Evolutionary conservation across 2,329 filamentous ascomycete species (phyloP).

Genomic region (Beauveria sp.): DNA sequence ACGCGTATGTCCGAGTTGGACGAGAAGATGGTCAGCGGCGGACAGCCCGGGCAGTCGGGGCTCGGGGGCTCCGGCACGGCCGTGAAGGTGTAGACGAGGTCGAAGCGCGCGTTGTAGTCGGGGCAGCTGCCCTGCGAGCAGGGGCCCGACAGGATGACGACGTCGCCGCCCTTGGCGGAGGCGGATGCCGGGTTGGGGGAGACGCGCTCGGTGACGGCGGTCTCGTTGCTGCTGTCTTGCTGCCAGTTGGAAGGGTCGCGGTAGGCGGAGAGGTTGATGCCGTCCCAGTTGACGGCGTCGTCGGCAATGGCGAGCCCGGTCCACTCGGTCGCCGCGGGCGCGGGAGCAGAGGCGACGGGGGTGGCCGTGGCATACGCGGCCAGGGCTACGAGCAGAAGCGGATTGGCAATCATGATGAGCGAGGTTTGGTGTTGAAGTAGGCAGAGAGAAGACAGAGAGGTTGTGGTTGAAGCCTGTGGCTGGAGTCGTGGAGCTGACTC

Average conservation of each 20-base stretch:
- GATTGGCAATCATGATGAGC: not conserved
- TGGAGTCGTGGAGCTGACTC: not conserved
- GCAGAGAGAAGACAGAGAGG: not conserved
- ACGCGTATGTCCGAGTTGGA: slow-evolving; percentile 7
- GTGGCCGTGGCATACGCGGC: not conserved
- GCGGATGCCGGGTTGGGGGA: not conserved
- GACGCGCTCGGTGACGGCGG: not conserved
- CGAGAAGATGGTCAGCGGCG: slow-evolving; percentile 8
- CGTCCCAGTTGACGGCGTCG: not conserved
- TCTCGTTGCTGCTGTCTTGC: not conserved
- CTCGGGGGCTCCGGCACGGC: not conserved
- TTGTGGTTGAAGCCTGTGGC: not conserved
- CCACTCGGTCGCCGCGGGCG: not conserved
- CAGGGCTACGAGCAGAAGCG: not conserved
- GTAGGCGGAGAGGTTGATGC: not conserved
- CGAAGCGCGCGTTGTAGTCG: slow-evolving; percentile 10
- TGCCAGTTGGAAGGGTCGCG: not conserved
- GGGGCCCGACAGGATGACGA: not conserved
- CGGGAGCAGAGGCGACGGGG: not conserved
- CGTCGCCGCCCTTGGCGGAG: not conserved
- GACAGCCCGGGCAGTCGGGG: not conserved
- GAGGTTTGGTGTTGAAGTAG: not conserved
- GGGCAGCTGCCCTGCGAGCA: slow-evolving; percentile 12
- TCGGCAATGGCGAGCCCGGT: not conserved
- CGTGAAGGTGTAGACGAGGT: slow-evolving; percentile 10